Conservation (phyloP, 345 rosid species). For the Populus alba region DNA sequence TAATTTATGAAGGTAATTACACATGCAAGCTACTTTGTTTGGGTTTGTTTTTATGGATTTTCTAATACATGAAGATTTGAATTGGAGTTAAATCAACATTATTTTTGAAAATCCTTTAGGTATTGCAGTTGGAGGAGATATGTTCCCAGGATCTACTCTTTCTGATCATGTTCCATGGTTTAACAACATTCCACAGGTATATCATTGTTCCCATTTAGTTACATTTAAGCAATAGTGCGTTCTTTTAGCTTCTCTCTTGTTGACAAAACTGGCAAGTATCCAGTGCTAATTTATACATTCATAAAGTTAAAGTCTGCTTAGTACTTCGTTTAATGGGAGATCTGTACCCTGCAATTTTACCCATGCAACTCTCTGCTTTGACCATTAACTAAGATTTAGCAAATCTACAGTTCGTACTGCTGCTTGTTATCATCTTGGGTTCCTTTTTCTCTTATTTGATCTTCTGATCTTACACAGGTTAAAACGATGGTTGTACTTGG, state of each 20-base stretch:
- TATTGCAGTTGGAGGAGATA: constrained; percentile 98
- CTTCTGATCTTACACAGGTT: constrained; percentile 44
- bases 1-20: constrained; percentile 79
- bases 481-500: constrained; percentile 98
- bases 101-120: constrained; percentile 46
- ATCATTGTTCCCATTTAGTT: not conserved
- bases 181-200: constrained; percentile 95
- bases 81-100: not conserved
- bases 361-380: not conserved
- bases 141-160: constrained; percentile 93
- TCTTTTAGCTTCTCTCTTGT: not conserved
- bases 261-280: not conserved
- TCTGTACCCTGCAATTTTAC: not conserved
- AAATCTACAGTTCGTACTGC: not conserved
- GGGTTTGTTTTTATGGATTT: not conserved
- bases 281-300: not conserved
- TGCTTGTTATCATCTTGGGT: not conserved
- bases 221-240: not conserved
- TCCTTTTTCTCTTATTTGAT: constrained; percentile 12
- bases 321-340: not conserved
- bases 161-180: constrained; percentile 91
- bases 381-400: not conserved
- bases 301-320: not conserved
- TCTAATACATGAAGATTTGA: constrained; percentile 1
- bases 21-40: not conserved